Base-by-base conservation (phyloP, 176 grass and related monocot genomes). In the Aegilops tauschii region DNA sequence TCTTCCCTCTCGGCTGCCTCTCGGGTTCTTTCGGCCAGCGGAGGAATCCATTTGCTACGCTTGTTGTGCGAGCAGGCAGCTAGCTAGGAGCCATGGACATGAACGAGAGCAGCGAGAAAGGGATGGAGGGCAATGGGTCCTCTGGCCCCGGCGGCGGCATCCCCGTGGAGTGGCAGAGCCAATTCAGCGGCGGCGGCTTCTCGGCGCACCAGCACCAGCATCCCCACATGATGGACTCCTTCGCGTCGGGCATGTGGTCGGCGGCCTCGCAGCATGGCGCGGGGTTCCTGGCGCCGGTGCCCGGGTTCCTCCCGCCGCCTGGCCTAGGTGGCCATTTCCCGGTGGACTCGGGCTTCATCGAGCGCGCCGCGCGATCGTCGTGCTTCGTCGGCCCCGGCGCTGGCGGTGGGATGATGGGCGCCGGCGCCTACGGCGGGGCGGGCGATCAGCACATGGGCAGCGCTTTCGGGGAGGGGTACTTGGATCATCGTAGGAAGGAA, bases 281-380 rank as follows among this genome's bases (percentile, higher is more conserved):
- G 9, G 73, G 69, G n/a, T 88, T 95, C 79, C 86, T 92, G 78
- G 85, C 87, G 31, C 79, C 87, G 27, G 78, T 91, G 66, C 69
- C 84, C 11, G 82, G 84, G 65, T 82, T 92, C 86, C 86, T 90
- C 21, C 69, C 79, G 13, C 94, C 91, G 27, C 73, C 73, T 10
- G 85, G 77, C 50, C 84, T 93, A 6, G 72, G 85, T 4, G 73
- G 27, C 45, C 91, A 94, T 87, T 99, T 94, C 90, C 86, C 92
- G 0, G 84, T 88, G 13, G 94, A 97, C 84, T 84, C 97, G 6
- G 90, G 86, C 62, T 99, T 99, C 87, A 99, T 94, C 81, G 89
- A 93, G 80, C 87, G 89, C 21, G 89, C 94, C 6, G 92, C 92
- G 44, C 86, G 92, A 74, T 92, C 93, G 32, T 93, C 97, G 1